Conservation (phyloP, 2,329 filamentous ascomycete genomes). For the Talaromyces verruculosus region DNA sequence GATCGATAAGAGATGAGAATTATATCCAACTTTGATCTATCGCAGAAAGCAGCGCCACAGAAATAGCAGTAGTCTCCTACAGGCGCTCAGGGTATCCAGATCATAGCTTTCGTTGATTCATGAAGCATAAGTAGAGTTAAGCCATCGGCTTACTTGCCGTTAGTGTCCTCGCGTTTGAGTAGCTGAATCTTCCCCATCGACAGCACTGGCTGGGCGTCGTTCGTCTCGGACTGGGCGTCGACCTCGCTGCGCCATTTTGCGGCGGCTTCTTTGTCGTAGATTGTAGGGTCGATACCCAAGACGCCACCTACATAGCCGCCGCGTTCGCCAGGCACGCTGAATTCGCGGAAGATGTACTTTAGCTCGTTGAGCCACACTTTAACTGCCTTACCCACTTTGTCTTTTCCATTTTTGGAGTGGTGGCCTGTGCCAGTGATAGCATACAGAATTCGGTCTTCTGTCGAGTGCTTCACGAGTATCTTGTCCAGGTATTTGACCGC, state of each 20-base stretch:
- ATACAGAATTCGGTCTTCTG: constrained; percentile 73
- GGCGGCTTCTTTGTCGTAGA: constrained; percentile 51
- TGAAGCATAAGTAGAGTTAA: constrained; percentile 1
- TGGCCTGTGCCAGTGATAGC: constrained; percentile 96
- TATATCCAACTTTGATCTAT: constrained; percentile 16
- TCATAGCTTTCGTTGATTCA: constrained; percentile 22
- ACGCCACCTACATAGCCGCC: constrained; percentile 70
- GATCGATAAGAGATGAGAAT: constrained; percentile 17
- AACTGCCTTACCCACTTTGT: constrained; percentile 95
- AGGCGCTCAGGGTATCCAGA: constrained; percentile 20
- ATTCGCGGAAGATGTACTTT: constrained; percentile 94
- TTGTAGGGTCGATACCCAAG: constrained; percentile 62
- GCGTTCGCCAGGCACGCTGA: constrained; percentile 92
- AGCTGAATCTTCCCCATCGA: constrained; percentile 48
- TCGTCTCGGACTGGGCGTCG: constrained; percentile 27
- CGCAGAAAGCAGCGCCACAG: constrained; percentile 17
- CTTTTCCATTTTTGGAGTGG: constrained; percentile 97
- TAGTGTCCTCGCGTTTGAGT: constrained; percentile 46
- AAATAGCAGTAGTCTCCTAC: constrained; percentile 21
- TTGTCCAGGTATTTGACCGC: constrained; percentile 91
- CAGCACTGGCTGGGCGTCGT: constrained; percentile 30
- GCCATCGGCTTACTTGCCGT: background rate
- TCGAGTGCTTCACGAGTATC: constrained; percentile 78
- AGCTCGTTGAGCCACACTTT: constrained; percentile 90
- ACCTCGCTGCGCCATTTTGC: constrained; percentile 28